These are phyloP conservation scores for Citeromyces nyonsensis DNA, from an alignment of 805 yeast genomes.

Conservation along the genomic window DNA sequence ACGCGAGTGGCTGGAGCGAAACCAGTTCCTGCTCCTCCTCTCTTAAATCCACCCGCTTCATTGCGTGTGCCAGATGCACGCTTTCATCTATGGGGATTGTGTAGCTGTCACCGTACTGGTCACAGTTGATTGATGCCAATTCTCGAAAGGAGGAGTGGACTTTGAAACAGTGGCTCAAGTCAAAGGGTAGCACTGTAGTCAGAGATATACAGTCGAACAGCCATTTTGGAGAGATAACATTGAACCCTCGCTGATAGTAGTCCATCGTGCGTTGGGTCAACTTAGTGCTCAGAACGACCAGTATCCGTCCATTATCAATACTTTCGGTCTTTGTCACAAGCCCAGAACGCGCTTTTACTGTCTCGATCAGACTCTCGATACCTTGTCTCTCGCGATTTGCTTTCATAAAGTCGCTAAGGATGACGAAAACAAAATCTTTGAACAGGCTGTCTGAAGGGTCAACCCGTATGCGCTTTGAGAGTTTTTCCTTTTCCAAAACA, in stretches of 20 bases:
- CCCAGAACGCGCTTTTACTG: slow-evolving; percentile 27
- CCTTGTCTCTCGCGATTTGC: slow-evolving; percentile 8
- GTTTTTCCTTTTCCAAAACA: slow-evolving; percentile 1
- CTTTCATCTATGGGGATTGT: slow-evolving; percentile 13
- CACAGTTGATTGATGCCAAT: slow-evolving; percentile 22
- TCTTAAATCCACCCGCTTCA: no score
- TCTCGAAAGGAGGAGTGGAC: slow-evolving; percentile 16
- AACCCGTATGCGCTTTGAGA: slow-evolving; percentile 3
- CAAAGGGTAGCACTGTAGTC: slow-evolving; percentile 29
- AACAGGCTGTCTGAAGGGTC: slow-evolving; percentile 19
- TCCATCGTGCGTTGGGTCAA: slow-evolving; percentile 20
- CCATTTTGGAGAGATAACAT: slow-evolving; percentile 60
- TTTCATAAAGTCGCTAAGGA: slow-evolving; percentile 30
- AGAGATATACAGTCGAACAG: slow-evolving; percentile 44
- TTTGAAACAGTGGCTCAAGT: slow-evolving; percentile 39
- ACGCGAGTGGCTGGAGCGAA: slow-evolving; percentile 1
- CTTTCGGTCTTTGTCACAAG: slow-evolving; percentile 22
- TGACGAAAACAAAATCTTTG: slow-evolving; percentile 25
- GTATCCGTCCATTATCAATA: slow-evolving; percentile 5
- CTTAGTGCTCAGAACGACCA: slow-evolving; percentile 20
- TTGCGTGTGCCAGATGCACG: no score
- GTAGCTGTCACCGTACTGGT: slow-evolving; percentile 51
- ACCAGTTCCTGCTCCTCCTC: neutral
- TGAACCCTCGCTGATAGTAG: slow-evolving; percentile 31
- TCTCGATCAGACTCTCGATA: slow-evolving; percentile 18